Evolutionary conservation across 208 protist species (phyloP).

Genomic region (Lotmaria passim): DNA sequence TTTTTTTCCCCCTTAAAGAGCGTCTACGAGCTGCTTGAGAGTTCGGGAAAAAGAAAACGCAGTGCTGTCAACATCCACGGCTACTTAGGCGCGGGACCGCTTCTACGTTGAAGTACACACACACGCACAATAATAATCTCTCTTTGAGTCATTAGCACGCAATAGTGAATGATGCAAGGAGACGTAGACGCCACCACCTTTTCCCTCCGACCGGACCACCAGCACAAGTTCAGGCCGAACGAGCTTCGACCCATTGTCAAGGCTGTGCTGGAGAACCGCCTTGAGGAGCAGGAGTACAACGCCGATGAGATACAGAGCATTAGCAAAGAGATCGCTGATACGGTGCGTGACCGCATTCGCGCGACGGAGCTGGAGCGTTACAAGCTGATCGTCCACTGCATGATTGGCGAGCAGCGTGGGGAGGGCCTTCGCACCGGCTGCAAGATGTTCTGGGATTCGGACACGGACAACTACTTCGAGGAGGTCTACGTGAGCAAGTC

Average conservation of each 20-base stretch:
- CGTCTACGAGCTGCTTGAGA: too few species aligned
- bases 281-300: conserved; percentile 91
- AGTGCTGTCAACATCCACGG: too few species aligned
- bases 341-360: conserved; percentile 85
- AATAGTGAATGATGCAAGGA: conserved; percentile 48
- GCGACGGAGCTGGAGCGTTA: conserved; percentile 90
- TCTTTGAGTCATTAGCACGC: background rate
- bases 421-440: conserved; percentile 91
- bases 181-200: conserved; percentile 82
- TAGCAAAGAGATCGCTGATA: conserved; percentile 94
- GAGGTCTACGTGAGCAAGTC: conserved; percentile 91
- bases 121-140: too few species aligned
- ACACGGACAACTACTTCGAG: conserved; percentile 95
- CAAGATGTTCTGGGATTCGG: conserved; percentile 96
- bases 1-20: too few species aligned
- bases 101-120: too few species aligned
- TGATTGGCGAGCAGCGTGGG: conserved; percentile 94
- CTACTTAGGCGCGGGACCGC: too few species aligned
- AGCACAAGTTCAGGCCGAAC: conserved; percentile 82
- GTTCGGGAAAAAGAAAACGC: too few species aligned
- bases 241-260: conserved; percentile 86
- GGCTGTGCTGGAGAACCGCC: conserved; percentile 68
- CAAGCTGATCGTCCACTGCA: conserved; percentile 93
- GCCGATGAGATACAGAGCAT: conserved; percentile 90
- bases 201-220: conserved; percentile 88